phyloP scores from a whole-genome alignment of 139 green algal species.

The Zygnema cylindricum region DNA sequence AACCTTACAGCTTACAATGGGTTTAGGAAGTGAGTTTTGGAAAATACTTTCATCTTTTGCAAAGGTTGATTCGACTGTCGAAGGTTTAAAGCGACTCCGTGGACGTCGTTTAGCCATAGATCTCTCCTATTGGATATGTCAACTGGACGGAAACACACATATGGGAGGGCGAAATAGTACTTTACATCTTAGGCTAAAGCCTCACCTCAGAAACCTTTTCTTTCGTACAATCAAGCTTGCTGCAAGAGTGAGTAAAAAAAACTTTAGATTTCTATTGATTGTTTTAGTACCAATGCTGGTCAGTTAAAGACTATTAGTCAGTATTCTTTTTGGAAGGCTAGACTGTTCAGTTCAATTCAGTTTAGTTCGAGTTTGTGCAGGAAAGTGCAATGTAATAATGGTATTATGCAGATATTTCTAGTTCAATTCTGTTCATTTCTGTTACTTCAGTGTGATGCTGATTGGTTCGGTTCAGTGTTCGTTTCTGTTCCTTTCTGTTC shows the following conservation, averaged over 20 bases:
- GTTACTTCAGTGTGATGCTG: too few species aligned
- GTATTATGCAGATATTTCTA: too few species aligned
- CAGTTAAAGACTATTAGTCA: too few species aligned
- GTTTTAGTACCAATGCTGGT: too few species aligned
- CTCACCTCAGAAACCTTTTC: constrained; percentile 53
- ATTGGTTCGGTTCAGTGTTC: too few species aligned
- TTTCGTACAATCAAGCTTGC: constrained; percentile 42
- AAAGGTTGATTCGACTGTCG: neutral
- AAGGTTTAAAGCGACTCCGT: constrained; percentile 18
- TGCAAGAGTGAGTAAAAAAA: constrained; percentile 29
- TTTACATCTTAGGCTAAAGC: constrained; percentile 18
- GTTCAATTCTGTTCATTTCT: too few species aligned
- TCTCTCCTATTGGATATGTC: constrained; percentile 55
- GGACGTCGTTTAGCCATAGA: constrained; percentile 29
- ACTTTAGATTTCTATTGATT: too few species aligned
- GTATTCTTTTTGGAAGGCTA: too few species aligned
- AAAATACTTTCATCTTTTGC: neutral
- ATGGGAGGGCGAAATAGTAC: neutral
- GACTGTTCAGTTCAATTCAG: too few species aligned
- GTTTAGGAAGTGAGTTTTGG: constrained; percentile 8
- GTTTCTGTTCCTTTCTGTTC: neutral
- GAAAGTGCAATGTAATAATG: too few species aligned
- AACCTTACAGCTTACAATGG: neutral
- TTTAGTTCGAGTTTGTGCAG: too few species aligned
- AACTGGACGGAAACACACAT: constrained; percentile 16